Conservation (phyloP, 148 eudicot species). For the Rhododendron simsii region DNA sequence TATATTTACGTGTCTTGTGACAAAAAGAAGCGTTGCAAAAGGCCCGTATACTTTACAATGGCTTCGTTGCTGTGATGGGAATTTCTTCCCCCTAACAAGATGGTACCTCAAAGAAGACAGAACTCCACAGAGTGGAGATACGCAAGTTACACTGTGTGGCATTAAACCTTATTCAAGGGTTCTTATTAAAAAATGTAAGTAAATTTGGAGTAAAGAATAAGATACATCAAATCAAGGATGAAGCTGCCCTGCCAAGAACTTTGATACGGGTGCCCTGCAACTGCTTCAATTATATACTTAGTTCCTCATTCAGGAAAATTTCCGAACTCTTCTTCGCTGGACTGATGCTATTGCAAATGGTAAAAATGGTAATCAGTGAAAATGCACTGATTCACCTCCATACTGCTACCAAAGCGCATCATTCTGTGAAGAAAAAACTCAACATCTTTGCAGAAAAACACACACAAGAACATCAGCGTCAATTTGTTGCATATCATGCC, state of each 20-base stretch:
- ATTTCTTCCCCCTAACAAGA: not conserved
- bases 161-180: not conserved
- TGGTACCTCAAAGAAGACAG: not conserved
- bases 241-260: not conserved
- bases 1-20: not conserved
- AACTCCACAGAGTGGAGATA: not conserved
- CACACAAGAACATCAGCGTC: not conserved
- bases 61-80: not conserved
- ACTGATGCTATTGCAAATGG: not conserved
- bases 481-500: slow-evolving; percentile 28
- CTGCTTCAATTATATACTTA: not conserved
- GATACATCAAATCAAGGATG: not conserved
- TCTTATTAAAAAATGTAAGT: not conserved
- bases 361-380: not conserved
- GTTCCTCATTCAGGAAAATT: not conserved
- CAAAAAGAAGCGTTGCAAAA: not conserved
- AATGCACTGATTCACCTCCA: not conserved
- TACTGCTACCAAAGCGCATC: not conserved
- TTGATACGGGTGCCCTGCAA: not conserved
- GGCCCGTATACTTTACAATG: not conserved
- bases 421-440: not conserved
- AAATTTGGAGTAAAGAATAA: not conserved
- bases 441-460: not conserved
- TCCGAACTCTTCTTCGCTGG: not conserved
- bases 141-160: not conserved